A percentile compares a stretch with the other conserved stretches of the same genome.
These are phyloP conservation scores for Perkinsus marinus DNA, from an alignment of 169 alveolate genomes.

Conservation along the genomic window DNA sequence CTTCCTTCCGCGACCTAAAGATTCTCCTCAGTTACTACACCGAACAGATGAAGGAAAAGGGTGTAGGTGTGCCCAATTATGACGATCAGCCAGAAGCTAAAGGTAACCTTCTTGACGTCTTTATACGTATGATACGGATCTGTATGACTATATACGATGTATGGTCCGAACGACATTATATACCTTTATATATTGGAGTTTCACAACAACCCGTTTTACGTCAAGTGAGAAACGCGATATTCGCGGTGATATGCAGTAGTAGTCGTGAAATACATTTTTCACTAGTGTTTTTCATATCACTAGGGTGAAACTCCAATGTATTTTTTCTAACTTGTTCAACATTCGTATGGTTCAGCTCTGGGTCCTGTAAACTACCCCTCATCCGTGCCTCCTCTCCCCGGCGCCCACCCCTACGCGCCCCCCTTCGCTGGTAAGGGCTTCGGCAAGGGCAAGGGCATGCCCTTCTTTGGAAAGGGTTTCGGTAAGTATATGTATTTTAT, in stretches of 20 bases:
- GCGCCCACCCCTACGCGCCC: not conserved
- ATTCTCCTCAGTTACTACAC: not conserved
- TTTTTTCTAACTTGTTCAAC: not conserved
- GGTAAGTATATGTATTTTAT: not conserved
- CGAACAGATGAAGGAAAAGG: not conserved
- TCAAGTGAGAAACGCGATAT: too few relatives aligned
- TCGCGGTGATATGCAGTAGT: too few relatives aligned
- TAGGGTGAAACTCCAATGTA: too few relatives aligned
- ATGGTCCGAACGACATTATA: too few relatives aligned
- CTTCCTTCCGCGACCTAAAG: not conserved
- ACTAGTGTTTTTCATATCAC: too few relatives aligned
- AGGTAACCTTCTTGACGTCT: too few relatives aligned
- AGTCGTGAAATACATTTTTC: too few relatives aligned
- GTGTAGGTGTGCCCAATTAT: not conserved
- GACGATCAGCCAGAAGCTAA: not conserved
- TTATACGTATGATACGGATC: too few relatives aligned
- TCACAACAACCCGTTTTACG: too few relatives aligned
- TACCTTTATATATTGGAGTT: too few relatives aligned
- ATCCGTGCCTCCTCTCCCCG: not conserved
- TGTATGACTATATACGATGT: too few relatives aligned
- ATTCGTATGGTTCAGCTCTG: not conserved
- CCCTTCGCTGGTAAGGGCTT: not conserved
- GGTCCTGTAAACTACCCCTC: not conserved
- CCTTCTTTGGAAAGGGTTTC: not conserved
- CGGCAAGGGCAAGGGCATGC: not conserved